Evolutionary conservation across 768 basidiomycete species (phyloP), one percentile per base, ranked within the genome.

Genomic region (Hericium coralloides): DNA sequence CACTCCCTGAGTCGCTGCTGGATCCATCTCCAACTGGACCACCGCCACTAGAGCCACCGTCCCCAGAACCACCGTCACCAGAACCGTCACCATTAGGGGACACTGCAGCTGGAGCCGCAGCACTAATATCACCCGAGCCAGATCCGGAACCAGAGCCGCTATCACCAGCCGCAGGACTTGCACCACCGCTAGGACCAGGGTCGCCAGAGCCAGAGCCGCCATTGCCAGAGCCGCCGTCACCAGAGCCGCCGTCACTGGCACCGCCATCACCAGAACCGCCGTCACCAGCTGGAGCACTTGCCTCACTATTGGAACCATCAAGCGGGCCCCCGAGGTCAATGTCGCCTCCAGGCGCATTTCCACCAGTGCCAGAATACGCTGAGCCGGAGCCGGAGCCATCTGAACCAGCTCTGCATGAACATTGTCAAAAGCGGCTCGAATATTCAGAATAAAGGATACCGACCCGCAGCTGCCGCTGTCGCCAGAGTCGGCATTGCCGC

Each of bases 401-500:
- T 31, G 8, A 31, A 31, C 31, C 31, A 8, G 31, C 31, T 6
- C 31, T 31, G 31, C 31, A 31, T 31, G 31, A 31, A 31, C 8
- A 9, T 31, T 6, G 31, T 31, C 31, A 31, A 31, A 31, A 31
- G 31, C 6, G 31, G 31, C 31, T 31, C 31, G 31, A 31, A 31
- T 31, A 31, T 31, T 12, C 1, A 31, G 31, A 31, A 31, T 1
- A 31, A 15, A 14, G 50, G 51, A 53, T 18, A 47, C 57, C 56
- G 53, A 55, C 53, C 60, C 59, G 36, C 53, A 39, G 9, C 59
- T 55, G 38, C 53, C 49, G 6, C 60, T 55, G 49, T 50, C 55
- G 4, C 61, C 61, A 26, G 61, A 62, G 37, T 51, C 56, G 39
- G 63, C 61, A 10, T 55, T 51, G n/a, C 63, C 63, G 23, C 63